These are phyloP conservation scores for Leptodontidium sp. DNA, from an alignment of 2,329 filamentous ascomycete species.

Conservation along the genomic window DNA sequence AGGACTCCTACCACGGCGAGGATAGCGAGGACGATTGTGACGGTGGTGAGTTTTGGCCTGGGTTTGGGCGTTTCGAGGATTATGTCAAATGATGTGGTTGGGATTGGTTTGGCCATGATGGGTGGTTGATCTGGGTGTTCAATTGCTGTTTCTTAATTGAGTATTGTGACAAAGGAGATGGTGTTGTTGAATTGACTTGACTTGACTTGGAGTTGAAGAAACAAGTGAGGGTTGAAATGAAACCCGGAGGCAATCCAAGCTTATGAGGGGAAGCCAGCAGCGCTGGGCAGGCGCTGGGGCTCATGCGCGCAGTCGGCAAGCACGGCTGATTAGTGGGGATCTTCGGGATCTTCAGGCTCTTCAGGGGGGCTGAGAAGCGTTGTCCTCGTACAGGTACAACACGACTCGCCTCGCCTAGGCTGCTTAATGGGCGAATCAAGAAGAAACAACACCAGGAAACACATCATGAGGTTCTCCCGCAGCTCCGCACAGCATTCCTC, in stretches of 20 bases:
- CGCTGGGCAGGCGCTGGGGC: background rate
- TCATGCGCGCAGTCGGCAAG: slow-evolving; percentile 4
- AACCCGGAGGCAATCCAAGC: slow-evolving; percentile 2
- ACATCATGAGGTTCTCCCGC: background rate
- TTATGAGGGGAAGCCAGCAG: slow-evolving; percentile 5
- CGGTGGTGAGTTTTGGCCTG: background rate
- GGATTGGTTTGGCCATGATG: background rate
- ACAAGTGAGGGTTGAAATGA: background rate
- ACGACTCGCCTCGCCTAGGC: background rate
- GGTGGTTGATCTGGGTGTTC: background rate
- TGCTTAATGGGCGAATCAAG: background rate
- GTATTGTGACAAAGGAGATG: background rate
- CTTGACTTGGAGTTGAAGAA: background rate
- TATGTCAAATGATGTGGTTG: background rate
- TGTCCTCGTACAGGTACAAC: background rate
- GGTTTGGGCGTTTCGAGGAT: background rate
- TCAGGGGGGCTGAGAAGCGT: background rate
- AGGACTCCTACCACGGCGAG: background rate
- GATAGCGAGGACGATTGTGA: slow-evolving; percentile 16
- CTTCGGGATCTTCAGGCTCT: background rate
- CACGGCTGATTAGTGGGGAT: background rate
- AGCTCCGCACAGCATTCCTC: no score
- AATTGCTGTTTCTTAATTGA: background rate
- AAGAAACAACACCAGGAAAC: background rate
- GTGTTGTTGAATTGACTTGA: background rate